Percentiles rank a stretch among this genome's conserved stretches.
phyloP scores from a whole-genome alignment of 2,329 filamentous ascomycete species.

The Stenocarpella maydis region DNA sequence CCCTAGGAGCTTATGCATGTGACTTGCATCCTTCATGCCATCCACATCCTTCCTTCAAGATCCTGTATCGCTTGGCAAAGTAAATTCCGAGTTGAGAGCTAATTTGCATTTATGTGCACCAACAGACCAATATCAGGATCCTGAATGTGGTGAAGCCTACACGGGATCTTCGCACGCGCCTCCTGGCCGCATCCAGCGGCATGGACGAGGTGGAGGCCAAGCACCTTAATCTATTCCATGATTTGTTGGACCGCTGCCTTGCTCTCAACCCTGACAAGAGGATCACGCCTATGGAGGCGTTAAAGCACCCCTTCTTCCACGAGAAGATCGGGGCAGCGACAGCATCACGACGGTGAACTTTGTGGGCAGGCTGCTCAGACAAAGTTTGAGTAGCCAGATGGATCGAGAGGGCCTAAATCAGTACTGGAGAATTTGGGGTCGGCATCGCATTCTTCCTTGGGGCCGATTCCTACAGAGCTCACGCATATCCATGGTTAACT shows the following conservation, averaged over 20 bases:
- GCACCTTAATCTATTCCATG: constrained; percentile 84
- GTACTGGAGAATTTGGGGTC: background rate
- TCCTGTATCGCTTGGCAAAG: constrained; percentile 21
- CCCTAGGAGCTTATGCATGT: constrained; percentile 26
- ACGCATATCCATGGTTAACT: background rate
- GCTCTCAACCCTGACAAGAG: constrained; percentile 92
- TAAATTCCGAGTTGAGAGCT: constrained; percentile 26
- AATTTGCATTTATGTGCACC: constrained; percentile 32
- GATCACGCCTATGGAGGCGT: constrained; percentile 83
- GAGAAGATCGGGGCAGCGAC: constrained; percentile 45
- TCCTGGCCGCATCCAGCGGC: constrained; percentile 76
- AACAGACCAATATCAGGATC: constrained; percentile 71
- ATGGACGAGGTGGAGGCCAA: constrained; percentile 78
- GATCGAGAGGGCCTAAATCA: background rate
- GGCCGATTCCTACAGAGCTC: background rate
- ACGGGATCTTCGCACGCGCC: constrained; percentile 81
- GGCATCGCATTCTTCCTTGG: background rate
- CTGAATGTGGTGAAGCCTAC: constrained; percentile 78
- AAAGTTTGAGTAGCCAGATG: constrained; percentile 3
- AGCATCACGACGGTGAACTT: constrained; percentile 24
- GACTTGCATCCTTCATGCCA: constrained; percentile 28
- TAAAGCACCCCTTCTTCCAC: constrained; percentile 87
- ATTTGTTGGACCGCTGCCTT: constrained; percentile 88
- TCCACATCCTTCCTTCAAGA: constrained; percentile 15
- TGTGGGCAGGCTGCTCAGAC: background rate